Conservation (phyloP, 2,329 filamentous ascomycete species). For the Aspergillus fumigatus region DNA sequence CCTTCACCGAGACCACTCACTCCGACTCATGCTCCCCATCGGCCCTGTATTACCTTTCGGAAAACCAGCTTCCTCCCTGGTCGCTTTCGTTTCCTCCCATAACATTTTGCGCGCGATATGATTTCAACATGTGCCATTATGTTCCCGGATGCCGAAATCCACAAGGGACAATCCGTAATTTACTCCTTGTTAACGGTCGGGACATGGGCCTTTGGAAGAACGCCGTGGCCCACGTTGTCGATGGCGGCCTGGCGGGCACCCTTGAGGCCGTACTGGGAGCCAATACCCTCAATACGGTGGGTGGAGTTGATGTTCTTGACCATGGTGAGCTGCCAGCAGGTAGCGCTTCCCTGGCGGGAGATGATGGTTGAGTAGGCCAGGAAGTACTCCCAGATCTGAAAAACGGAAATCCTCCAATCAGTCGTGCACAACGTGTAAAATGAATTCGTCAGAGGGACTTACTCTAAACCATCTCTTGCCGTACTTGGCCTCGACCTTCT, state of each 20-base stretch:
- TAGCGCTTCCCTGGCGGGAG: conserved; percentile 76
- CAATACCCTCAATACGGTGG: conserved; percentile 72
- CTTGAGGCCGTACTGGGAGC: conserved; percentile 62
- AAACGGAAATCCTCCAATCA: neutral
- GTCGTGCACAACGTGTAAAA: neutral
- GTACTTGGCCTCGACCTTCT: conserved; percentile 93
- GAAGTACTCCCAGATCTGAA: conserved; percentile 86
- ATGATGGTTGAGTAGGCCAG: conserved; percentile 79
- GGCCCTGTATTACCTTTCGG: neutral
- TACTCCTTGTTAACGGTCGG: conserved; percentile 27
- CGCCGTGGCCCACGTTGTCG: conserved; percentile 29
- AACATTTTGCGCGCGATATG: neutral
- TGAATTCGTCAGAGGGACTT: conserved; percentile 38
- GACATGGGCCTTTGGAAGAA: conserved; percentile 33
- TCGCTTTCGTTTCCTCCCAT: neutral
- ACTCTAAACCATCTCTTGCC: conserved; percentile 93
- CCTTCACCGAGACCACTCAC: neutral
- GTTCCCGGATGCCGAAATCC: neutral
- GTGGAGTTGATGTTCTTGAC: conserved; percentile 89
- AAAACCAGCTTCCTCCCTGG: neutral
- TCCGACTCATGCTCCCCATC: neutral
- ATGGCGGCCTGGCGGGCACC: conserved; percentile 56
- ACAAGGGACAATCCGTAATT: neutral
- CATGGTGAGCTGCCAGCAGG: conserved; percentile 80
- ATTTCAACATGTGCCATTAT: neutral